Percentiles rank a stretch among this genome's conserved stretches.
Evolutionary conservation across 208 protist species (phyloP).

Genomic region (Leishmania turanica): DNA sequence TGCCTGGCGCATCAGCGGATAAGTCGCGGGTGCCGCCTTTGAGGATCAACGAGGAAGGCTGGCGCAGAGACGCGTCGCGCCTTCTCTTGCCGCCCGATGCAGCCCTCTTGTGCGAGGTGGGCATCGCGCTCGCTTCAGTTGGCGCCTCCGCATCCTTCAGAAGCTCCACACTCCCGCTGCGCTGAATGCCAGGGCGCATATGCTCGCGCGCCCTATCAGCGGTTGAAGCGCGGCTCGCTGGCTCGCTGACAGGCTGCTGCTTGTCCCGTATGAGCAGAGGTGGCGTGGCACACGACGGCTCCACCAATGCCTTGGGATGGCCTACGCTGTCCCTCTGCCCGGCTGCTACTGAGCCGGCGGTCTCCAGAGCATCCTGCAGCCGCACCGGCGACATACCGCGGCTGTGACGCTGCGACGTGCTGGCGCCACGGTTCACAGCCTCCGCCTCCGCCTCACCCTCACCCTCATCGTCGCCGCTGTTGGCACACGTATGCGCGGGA

Average conservation of each 20-base stretch:
- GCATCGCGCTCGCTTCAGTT: not conserved
- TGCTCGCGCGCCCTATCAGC: not conserved
- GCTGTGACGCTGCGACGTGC: not conserved
- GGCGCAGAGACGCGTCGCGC: constrained; percentile 31
- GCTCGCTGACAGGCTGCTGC: not conserved
- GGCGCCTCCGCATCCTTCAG: constrained; percentile 9
- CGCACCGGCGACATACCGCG: not conserved
- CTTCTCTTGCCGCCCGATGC: not conserved
- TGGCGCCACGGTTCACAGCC: not conserved
- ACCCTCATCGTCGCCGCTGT: not conserved
- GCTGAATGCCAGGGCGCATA: not conserved
- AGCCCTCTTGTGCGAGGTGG: not conserved
- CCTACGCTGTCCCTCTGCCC: not conserved
- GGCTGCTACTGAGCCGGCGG: not conserved
- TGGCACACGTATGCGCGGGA: not conserved
- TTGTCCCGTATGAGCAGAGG: not conserved
- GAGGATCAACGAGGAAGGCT: constrained; percentile 37
- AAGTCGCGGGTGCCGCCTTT: constrained; percentile 7
- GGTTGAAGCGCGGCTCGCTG: not conserved
- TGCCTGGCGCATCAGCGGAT: not conserved
- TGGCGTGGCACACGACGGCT: constrained; percentile 15
- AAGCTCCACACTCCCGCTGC: constrained; percentile 17
- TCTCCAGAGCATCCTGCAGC: constrained; percentile 5
- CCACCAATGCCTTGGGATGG: not conserved
- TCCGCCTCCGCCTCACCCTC: not conserved